phyloP scores from a whole-genome alignment of 352 stramenopile genomes.

The Globisporangium spiculum region DNA sequence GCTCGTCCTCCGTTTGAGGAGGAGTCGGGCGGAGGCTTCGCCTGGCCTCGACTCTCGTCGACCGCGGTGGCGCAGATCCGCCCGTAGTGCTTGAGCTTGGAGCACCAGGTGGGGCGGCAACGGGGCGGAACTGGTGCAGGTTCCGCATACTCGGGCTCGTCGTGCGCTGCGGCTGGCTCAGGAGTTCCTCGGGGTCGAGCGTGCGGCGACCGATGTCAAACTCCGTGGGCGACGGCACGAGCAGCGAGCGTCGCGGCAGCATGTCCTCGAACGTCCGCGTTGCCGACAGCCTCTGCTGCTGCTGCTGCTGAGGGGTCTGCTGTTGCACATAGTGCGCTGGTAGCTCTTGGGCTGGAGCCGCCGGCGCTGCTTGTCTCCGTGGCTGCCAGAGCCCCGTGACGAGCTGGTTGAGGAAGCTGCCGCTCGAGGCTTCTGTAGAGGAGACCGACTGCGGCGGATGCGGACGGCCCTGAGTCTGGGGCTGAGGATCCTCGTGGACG shows the following conservation, averaged over 20 bases:
- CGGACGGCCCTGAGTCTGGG: neutral
- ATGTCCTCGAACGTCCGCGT: constrained; percentile 26
- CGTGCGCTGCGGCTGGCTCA: constrained; percentile 15
- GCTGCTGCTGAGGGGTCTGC: neutral
- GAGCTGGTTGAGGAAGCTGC: constrained; percentile 9
- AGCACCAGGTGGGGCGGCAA: constrained; percentile 13
- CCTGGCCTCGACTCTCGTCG: constrained; percentile 1
- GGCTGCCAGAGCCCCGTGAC: constrained; percentile 3
- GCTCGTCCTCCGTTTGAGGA: constrained; percentile 14
- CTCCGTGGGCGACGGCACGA: constrained; percentile 21
- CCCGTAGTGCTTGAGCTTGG: neutral
- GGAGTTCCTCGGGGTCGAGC: constrained; percentile 25
- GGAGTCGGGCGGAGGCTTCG: constrained; percentile 16
- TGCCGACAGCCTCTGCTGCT: neutral
- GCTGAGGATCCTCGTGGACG: neutral
- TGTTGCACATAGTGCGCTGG: neutral
- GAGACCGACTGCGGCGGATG: neutral
- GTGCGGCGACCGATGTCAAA: constrained; percentile 24
- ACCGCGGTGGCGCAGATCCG: neutral
- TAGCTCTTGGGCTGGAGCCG: neutral
- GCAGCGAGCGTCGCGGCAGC: constrained; percentile 30
- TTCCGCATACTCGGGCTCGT: constrained; percentile 29
- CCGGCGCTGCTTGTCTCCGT: neutral
- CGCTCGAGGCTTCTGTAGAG: neutral
- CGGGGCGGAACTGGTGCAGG: constrained; percentile 33